Conservation (phyloP, 305 asterid genomes). For the Rubia occidens region DNA sequence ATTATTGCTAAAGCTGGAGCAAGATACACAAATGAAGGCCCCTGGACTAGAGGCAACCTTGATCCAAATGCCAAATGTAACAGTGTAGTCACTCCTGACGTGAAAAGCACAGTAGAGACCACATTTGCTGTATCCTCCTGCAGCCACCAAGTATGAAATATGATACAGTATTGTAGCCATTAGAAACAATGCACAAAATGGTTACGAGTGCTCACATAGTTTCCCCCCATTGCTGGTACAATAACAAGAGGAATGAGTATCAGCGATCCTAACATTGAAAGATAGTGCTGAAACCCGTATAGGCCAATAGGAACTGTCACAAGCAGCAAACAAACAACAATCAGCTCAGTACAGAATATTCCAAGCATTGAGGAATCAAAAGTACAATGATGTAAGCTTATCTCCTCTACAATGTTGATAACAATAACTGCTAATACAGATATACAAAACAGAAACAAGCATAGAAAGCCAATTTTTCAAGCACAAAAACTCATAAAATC, state of each 20-base stretch:
- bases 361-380: background rate
- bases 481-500: background rate
- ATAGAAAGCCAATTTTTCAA: background rate
- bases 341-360: background rate
- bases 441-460: background rate
- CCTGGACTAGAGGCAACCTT: conserved; percentile 95
- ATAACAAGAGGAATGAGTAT: conserved; percentile 85
- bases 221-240: conserved; percentile 99
- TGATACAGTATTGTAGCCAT: background rate
- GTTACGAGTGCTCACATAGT: conserved; percentile 67
- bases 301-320: conserved; percentile 90
- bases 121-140: conserved; percentile 93
- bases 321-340: conserved; percentile 20
- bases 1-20: conserved; percentile 95
- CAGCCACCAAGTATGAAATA: conserved; percentile 18
- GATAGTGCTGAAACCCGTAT: conserved; percentile 87
- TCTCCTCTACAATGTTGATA: background rate
- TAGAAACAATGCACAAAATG: conserved; percentile 18
- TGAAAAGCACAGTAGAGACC: conserved; percentile 80
- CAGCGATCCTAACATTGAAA: conserved; percentile 88
- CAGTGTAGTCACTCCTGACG: conserved; percentile 84
- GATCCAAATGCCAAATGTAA: conserved; percentile 87
- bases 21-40: conserved; percentile 93
- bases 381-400: background rate
- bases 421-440: background rate